Conservation (phyloP, 768 basidiomycete genomes). For the Trametes villosa region DNA sequence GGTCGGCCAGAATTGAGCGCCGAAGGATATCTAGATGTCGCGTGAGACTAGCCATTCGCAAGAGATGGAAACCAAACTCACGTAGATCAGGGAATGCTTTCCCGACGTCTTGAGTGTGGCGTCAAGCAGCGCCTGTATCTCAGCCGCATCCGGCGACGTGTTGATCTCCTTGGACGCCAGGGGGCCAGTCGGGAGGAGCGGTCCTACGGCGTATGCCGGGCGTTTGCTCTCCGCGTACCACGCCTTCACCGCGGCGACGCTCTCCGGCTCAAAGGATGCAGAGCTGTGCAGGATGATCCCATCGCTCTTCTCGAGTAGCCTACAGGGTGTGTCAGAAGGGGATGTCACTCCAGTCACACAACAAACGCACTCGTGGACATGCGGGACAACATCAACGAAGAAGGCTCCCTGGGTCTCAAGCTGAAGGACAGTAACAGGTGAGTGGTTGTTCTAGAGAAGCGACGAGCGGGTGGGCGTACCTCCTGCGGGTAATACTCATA, state of each 20-base stretch:
- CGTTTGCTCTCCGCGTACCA: conserved; percentile 25
- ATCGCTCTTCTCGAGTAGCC: conserved; percentile 10
- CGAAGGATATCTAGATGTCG: conserved; percentile 29
- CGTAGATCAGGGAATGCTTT: conserved; percentile 28
- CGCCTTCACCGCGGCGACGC: conserved; percentile 10
- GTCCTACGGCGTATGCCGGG: conserved; percentile 21
- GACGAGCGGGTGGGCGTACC: conserved; percentile 6
- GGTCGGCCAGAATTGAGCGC: conserved; percentile 28
- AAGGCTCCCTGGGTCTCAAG: background rate
- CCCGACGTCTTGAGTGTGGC: conserved; percentile 20
- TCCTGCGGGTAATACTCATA: conserved; percentile 28
- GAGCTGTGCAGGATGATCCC: conserved; percentile 24
- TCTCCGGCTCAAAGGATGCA: conserved; percentile 24
- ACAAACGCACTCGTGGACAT: background rate
- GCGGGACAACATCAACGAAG: background rate
- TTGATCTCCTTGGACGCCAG: conserved; percentile 8
- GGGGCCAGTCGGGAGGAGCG: conserved; percentile 11
- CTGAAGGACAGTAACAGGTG: background rate
- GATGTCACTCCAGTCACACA: too few relatives aligned
- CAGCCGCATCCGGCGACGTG: conserved; percentile 8
- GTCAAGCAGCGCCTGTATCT: conserved; percentile 25
- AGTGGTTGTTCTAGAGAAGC: background rate
- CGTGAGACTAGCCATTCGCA: too few relatives aligned
- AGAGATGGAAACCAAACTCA: conserved; percentile 8
- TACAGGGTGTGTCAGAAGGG: background rate